These are phyloP conservation scores for Scedosporium boydii DNA, from an alignment of 2,329 filamentous ascomycete species.

Conservation along the genomic window DNA sequence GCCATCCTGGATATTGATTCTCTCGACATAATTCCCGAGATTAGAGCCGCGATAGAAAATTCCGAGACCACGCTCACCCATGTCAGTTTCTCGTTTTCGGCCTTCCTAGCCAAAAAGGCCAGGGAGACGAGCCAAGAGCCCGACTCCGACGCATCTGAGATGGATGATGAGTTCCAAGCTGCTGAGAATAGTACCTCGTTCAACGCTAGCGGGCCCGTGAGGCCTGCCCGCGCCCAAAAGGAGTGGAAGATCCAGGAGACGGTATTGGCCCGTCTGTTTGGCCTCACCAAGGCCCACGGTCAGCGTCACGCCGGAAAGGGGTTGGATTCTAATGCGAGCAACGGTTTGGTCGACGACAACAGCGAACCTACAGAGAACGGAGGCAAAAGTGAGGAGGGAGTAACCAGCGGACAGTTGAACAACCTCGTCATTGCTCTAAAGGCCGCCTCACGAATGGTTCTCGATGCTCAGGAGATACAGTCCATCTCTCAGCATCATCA, in stretches of 20 bases:
- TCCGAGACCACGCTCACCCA: constrained; percentile 44
- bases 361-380: not conserved
- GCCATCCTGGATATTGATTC: constrained; percentile 51
- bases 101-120: constrained; percentile 34
- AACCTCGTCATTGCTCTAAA: not conserved
- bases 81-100: constrained; percentile 50
- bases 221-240: constrained; percentile 31
- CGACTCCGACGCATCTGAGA: constrained; percentile 40
- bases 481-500: not conserved
- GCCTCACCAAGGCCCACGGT: constrained; percentile 24
- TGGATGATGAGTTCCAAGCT: constrained; percentile 45
- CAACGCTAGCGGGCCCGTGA: constrained; percentile 25
- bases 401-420: not conserved
- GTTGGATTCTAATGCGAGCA: not conserved
- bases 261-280: constrained; percentile 42
- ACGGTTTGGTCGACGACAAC: not conserved
- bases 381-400: not conserved
- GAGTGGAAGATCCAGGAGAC: constrained; percentile 46
- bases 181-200: constrained; percentile 19
- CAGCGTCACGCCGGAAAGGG: too few relatives aligned
- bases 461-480: not conserved
- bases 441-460: not conserved
- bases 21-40: constrained; percentile 44
- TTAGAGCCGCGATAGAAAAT: constrained; percentile 44
- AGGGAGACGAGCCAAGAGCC: constrained; percentile 25